A percentile compares a stretch with the other conserved stretches of the same genome.
phyloP scores from a whole-genome alignment of 148 eudicot species.

The Rhododendron williamsianum region DNA sequence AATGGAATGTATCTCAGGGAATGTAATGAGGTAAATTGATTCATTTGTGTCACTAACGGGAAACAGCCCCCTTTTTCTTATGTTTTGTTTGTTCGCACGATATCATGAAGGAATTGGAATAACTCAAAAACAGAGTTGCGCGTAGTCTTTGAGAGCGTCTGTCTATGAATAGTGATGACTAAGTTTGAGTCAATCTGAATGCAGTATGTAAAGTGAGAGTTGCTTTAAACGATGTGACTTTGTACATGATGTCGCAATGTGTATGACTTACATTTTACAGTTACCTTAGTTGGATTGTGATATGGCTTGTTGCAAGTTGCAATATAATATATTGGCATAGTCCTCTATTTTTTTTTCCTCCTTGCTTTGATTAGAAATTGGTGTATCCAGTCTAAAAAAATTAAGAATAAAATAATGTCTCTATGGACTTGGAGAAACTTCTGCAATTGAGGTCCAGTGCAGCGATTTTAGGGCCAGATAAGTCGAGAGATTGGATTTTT shows the following conservation, averaged over 20 bases:
- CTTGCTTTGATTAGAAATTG: neutral
- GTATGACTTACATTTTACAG: neutral
- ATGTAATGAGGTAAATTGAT: neutral
- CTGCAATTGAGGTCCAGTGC: neutral
- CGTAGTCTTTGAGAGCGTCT: neutral
- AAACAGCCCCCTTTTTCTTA: no score
- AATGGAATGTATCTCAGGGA: neutral
- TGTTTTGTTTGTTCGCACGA: neutral
- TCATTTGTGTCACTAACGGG: neutral
- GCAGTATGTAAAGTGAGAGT: neutral
- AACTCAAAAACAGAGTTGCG: neutral
- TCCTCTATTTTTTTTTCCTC: neutral
- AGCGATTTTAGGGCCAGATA: neutral
- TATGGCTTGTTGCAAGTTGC: neutral
- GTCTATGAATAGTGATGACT: neutral
- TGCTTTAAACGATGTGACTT: neutral
- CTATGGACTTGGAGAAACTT: neutral
- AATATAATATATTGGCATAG: neutral
- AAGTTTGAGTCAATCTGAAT: neutral
- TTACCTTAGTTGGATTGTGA: neutral
- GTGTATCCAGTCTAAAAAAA: neutral
- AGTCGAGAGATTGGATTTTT: neutral
- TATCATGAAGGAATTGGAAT: neutral
- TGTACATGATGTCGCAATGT: neutral
- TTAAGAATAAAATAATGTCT: neutral